A percentile compares a stretch with the other conserved stretches of the same genome.
These are phyloP conservation scores for Aegilops longissima DNA, from an alignment of 176 grass and related monocot genomes.

Conservation along the genomic window DNA sequence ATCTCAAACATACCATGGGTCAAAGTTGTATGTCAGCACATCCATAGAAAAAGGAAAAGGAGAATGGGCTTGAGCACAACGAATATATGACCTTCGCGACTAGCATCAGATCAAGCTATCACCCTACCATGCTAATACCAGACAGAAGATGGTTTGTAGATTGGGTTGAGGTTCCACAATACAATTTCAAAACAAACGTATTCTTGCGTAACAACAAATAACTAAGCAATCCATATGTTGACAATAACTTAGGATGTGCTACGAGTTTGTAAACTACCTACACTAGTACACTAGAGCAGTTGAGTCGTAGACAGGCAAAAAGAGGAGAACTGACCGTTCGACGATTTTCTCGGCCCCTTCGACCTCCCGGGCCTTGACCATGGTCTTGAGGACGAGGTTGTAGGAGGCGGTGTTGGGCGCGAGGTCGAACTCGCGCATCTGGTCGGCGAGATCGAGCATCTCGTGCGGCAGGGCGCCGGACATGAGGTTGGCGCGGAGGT, in stretches of 20 bases:
- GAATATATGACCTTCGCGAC: background rate
- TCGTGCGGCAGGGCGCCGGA: conserved; percentile 41
- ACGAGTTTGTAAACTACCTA: background rate
- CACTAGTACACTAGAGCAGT: background rate
- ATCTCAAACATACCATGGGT: background rate
- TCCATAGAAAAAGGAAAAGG: background rate
- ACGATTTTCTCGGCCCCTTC: conserved; percentile 40
- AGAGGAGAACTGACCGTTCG: conserved; percentile 31
- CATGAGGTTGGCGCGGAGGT: conserved; percentile 79
- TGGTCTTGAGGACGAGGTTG: conserved; percentile 83
- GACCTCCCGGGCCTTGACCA: conserved; percentile 25
- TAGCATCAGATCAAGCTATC: background rate
- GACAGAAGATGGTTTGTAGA: background rate
- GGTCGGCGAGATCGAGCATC: conserved; percentile 72
- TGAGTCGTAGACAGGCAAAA: background rate
- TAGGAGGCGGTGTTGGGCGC: conserved; percentile 76
- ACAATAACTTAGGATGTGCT: background rate
- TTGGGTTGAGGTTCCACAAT: background rate
- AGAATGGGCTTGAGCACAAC: background rate
- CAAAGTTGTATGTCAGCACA: background rate
- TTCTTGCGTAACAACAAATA: background rate
- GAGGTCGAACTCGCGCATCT: conserved; percentile 83
- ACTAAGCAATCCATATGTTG: background rate
- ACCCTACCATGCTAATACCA: background rate
- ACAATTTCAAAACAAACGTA: background rate